Percentiles rank a stretch among this genome's conserved stretches.
Conservation (phyloP, 202 grass and related monocot genomes). For the Tripidium arundinaceum region DNA sequence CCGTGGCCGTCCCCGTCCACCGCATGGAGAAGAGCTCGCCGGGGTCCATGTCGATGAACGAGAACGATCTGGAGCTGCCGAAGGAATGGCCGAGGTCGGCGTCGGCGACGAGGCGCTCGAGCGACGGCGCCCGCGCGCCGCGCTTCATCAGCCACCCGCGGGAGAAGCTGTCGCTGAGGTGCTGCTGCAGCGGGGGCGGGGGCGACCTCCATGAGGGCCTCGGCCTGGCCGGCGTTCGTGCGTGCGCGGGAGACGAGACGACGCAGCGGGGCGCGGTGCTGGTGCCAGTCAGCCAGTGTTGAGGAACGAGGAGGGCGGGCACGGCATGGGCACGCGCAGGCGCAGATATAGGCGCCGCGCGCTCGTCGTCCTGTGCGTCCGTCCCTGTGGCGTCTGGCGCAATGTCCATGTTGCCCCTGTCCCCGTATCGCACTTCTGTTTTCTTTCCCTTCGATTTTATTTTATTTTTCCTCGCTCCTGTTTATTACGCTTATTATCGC, state of each 20-base stretch:
- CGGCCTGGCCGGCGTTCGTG: neutral
- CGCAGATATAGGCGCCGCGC: conserved; percentile 43
- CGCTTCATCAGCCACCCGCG: conserved; percentile 17
- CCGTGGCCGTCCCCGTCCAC: conserved; percentile 19
- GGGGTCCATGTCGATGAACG: conserved; percentile 73
- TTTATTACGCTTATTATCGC: neutral
- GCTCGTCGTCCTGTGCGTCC: neutral
- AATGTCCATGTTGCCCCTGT: conserved; percentile 43
- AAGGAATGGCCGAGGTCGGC: conserved; percentile 35
- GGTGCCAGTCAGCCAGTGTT: neutral
- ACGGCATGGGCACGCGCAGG: conserved; percentile 7
- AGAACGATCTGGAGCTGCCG: conserved; percentile 44
- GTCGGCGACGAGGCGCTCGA: conserved; percentile 30
- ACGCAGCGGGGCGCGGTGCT: neutral
- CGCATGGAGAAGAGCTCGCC: conserved; percentile 66
- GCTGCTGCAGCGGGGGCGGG: conserved; percentile 33
- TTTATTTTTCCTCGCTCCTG: too few species aligned
- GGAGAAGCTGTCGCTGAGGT: conserved; percentile 60
- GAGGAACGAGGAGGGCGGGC: neutral
- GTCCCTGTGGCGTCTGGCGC: neutral
- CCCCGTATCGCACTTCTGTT: neutral
- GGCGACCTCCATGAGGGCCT: conserved; percentile 41
- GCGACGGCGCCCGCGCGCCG: conserved; percentile 20
- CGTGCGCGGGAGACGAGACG: neutral
- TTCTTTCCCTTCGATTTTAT: neutral